Evolutionary conservation across 768 basidiomycete species (phyloP), one percentile per base, ranked within the genome.

Genomic region (Clitopilus passeckerianus): DNA sequence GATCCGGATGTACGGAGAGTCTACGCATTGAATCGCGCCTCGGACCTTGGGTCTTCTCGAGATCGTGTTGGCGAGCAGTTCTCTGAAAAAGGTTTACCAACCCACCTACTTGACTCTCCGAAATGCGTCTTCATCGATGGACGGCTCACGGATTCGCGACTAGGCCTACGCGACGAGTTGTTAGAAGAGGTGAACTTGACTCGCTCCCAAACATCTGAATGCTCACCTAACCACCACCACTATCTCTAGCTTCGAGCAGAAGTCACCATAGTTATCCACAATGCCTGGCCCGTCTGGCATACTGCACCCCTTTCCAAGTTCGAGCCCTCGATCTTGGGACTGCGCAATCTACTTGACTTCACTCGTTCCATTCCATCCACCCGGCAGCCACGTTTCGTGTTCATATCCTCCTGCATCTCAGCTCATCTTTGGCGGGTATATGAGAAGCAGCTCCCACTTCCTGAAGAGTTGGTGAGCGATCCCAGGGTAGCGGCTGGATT

Each of bases 1-100:
- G 58, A 61, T 5, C 70, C 69, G 53, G 60, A 76, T 58, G 70
- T 81, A 3, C 73, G 73, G 41, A 64, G 68, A 16, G 63, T 77
- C 37, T 79, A 79, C 2, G 75, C 76, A 1, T 72, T 80, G 20
- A 61, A 64, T 22, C 46, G 64, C 37, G 37, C n/a, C 5, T 41
- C 37, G 10, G 5, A 14, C 3, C 10, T 41, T 15, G 37, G 37
- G 5, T 41, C 37, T 5, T 41, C 37, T 12, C 12, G 37, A 3
- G 2, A 41, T 15, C 37, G 37, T 12, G 37, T 41, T n/a, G 37
- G 37, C 3, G 37, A 41, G 37, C 12, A 15, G 37, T 53, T 53
- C 18, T 15, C 53, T 9, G 53, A 53, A 16, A 53, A 33, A 24
- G 16, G n/a, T 24, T 53, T 53, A 16, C 23, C 22, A 24, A 7